Base-by-base conservation (phyloP, 805 yeast genomes). In the Candida germanica region DNA sequence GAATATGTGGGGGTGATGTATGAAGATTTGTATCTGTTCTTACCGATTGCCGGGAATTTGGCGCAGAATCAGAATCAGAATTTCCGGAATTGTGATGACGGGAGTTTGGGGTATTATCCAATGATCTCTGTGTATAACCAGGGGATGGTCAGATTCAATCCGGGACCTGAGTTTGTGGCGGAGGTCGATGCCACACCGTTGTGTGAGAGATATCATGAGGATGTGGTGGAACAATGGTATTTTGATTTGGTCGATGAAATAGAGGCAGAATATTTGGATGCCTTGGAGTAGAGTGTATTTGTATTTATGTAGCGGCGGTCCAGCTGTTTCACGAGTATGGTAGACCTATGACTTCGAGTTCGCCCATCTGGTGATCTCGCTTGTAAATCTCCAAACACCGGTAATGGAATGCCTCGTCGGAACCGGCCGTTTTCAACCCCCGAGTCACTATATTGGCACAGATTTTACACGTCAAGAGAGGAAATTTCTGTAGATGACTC, bases 211-310 rank as follows among this genome's bases (percentile, higher is more conserved):
- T 87, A 79, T 50, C 71, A 73, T 11, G 87, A 84, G 47, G 72
- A 67, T 37, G 76, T 89, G 6, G 80, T 87, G 2, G 95, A 87
- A 44, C 96, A 87, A 45, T 74, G 83, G 46, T 79, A 77, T 1
- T 82, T 83, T 78, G 98, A 93, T 59, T 53, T 88, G 3, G 51
- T 91, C 3, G 97, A 93, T 53, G 96, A 93, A 58, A 73, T 84
- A 0, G 89, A 83, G 39, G 82, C 77, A 21, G 74, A 69, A 33
- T 72, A 66, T 42, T 53, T 79, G 33, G 83, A 77, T 44, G 53
- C 58, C 13, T 58, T 67, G 39, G 76, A 68, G 26, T 12, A 15
- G 18, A 28, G 18, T 8, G 8, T 12, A 11, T 25, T 12, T n/a
- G 27, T 25, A 25, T 10, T 8, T 25, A 8, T 6, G n/a, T 25